Conservation (phyloP, 352 stramenopile genomes). For the Saprolegnia parasitica region DNA sequence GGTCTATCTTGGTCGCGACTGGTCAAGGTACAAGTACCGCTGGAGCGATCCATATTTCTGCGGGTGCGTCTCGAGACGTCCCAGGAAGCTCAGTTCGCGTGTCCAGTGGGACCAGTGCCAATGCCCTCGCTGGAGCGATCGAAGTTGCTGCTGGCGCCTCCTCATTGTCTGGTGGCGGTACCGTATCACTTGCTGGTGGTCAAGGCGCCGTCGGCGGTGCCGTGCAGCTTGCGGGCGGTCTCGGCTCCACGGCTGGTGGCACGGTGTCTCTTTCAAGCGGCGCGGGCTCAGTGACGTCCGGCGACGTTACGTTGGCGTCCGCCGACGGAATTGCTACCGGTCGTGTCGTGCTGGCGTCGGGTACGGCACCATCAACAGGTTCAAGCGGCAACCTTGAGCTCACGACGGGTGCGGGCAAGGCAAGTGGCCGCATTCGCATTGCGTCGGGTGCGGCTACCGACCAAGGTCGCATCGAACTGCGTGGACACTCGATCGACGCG, state of each 20-base stretch:
- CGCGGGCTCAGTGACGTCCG: neutral
- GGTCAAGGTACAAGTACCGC: neutral
- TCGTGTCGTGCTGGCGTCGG: conserved; percentile 20
- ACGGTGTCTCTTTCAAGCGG: conserved; percentile 31
- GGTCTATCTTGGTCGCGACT: conserved; percentile 6
- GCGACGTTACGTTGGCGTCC: conserved; percentile 23
- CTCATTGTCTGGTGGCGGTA: neutral
- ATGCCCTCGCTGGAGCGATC: conserved; percentile 1
- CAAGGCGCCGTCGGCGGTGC: conserved; percentile 4
- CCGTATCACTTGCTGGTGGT: neutral
- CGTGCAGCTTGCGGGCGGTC: conserved; percentile 29
- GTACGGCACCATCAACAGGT: conserved; percentile 13
- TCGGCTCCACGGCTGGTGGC: conserved; percentile 26
- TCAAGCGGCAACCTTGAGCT: conserved; percentile 34
- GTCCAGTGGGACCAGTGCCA: neutral
- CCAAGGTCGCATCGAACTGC: neutral
- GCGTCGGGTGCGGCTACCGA: neutral
- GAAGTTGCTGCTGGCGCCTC: conserved; percentile 3
- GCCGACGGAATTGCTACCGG: conserved; percentile 29
- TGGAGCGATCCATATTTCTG: conserved; percentile 3
- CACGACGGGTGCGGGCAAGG: conserved; percentile 22
- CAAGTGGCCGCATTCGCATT: conserved; percentile 3
- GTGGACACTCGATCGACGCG: neutral
- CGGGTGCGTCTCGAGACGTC: neutral
- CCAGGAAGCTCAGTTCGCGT: neutral